phyloP scores from a whole-genome alignment of 1,139 yeast genomes.

The Saccharomycopsis crataegensis region DNA sequence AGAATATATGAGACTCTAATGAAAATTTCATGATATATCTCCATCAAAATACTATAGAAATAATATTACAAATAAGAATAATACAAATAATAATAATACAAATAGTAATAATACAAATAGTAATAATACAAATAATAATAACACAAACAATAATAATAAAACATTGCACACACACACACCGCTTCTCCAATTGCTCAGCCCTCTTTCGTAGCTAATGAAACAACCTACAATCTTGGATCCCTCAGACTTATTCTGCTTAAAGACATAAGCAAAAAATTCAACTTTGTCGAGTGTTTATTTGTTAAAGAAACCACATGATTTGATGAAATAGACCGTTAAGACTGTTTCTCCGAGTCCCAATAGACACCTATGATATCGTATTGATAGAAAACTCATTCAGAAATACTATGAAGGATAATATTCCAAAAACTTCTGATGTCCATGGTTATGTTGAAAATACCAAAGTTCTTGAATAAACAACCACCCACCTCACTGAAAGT shows the following conservation, averaged over 20 bases:
- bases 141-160: no score
- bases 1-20: no score
- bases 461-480: slow-evolving; percentile 50
- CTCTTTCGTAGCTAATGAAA: slow-evolving; percentile 62
- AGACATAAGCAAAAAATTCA: slow-evolving; percentile 60
- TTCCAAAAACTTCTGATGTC: slow-evolving; percentile 56
- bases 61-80: no score
- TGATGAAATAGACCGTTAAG: slow-evolving; percentile 64
- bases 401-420: slow-evolving; percentile 23
- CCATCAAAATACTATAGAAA: no score
- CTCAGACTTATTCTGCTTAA: slow-evolving; percentile 60
- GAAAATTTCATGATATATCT: no score
- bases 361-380: slow-evolving; percentile 42
- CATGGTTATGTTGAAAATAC: slow-evolving; percentile 73
- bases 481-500: slow-evolving; percentile 48
- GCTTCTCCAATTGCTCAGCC: slow-evolving; percentile 63
- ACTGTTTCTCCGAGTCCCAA: slow-evolving; percentile 35
- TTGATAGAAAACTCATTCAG: slow-evolving; percentile 37
- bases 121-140: no score
- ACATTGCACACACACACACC: no score
- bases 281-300: slow-evolving; percentile 65
- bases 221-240: slow-evolving; percentile 57
- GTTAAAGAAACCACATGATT: slow-evolving; percentile 60
- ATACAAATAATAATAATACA: no score
- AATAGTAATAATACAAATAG: no score